Evolutionary conservation across 2,329 filamentous ascomycete genomes (phyloP).

Genomic region (Fusarium xylarioides): DNA sequence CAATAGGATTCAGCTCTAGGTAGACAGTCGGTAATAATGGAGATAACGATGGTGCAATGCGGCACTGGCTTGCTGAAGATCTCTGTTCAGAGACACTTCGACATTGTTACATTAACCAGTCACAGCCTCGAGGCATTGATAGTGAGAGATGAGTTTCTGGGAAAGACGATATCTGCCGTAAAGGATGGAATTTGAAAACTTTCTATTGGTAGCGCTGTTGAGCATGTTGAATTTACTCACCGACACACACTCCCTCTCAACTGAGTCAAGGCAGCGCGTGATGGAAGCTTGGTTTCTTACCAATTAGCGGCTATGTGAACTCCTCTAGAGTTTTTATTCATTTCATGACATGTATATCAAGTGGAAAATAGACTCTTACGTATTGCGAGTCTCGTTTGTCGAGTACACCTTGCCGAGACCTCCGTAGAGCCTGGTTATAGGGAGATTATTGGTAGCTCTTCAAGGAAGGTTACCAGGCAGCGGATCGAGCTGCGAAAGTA

Average conservation of each 20-base stretch:
- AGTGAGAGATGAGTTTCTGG: background rate
- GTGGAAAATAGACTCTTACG: fast-evolving
- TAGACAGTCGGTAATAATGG: background rate
- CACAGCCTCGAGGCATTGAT: background rate
- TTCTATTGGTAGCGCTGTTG: background rate
- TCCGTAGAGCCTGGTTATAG: fast-evolving
- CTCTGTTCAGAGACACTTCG: background rate
- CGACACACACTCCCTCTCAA: fast-evolving
- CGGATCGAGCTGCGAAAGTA: background rate
- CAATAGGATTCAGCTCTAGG: no score
- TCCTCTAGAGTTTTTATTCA: background rate
- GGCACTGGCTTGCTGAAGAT: background rate
- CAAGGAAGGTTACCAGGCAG: fast-evolving
- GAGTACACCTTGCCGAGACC: background rate
- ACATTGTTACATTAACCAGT: no score
- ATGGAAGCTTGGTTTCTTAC: background rate
- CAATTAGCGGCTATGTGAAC: background rate
- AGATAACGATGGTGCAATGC: background rate
- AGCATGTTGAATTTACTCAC: background rate
- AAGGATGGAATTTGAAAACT: background rate
- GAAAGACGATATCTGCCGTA: background rate
- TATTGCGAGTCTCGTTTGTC: background rate
- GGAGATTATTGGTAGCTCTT: background rate
- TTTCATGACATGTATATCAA: fast-evolving
- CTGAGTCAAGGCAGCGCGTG: background rate